These are phyloP conservation scores for Brassica napus DNA, from an alignment of 345 rosid genomes.

Conservation along the genomic window DNA sequence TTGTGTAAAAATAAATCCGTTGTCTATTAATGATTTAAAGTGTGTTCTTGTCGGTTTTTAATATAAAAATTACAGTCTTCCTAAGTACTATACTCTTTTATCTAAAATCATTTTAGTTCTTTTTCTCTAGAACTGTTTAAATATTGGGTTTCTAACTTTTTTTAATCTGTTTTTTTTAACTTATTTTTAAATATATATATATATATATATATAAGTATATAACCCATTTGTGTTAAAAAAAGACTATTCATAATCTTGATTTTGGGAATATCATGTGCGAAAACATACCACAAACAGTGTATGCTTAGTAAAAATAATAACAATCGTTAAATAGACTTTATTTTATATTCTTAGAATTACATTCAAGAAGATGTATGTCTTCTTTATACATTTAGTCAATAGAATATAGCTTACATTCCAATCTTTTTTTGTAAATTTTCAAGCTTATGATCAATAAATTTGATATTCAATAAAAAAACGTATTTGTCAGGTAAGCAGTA, in stretches of 20 bases:
- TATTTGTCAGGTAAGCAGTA: background rate
- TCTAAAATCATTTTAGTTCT: background rate
- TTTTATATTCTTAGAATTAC: background rate
- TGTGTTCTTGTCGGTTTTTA: slow-evolving; percentile 20
- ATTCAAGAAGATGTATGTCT: background rate
- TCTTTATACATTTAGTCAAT: no score
- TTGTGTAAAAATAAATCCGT: background rate
- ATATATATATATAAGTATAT: no score
- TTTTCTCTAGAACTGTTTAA: background rate
- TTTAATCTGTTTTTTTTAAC: background rate
- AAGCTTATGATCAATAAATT: no score
- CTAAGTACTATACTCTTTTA: background rate
- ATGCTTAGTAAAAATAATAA: background rate
- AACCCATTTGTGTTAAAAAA: background rate
- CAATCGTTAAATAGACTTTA: background rate
- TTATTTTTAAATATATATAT: no score
- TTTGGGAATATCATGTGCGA: background rate
- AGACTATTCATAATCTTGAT: slow-evolving; percentile 1
- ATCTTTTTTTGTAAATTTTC: no score
- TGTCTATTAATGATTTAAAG: slow-evolving; percentile 15
- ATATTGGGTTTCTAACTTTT: background rate
- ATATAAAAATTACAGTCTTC: background rate
- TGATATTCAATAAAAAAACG: background rate
- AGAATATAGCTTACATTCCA: no score
- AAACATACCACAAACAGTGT: background rate